Conservation (phyloP, 768 basidiomycete species). For the Tulasnella sp. region DNA sequence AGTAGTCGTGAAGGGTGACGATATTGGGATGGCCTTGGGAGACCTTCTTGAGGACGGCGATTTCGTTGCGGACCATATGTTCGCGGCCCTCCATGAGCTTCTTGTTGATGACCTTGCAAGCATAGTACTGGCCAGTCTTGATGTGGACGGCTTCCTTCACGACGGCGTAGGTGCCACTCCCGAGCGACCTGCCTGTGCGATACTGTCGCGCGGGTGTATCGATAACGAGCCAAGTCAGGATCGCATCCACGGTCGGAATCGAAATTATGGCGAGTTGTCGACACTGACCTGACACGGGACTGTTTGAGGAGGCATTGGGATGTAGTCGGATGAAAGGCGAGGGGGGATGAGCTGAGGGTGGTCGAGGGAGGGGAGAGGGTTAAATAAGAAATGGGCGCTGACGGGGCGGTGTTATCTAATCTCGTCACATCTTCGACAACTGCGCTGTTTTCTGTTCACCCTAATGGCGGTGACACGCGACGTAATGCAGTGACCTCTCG, state of each 20-base stretch:
- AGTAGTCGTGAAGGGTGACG: conserved; percentile 91
- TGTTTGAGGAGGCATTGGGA: conserved; percentile 10
- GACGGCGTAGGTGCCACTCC: conserved; percentile 89
- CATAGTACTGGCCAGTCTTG: conserved; percentile 86
- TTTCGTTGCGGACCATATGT: conserved; percentile 98
- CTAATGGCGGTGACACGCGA: no score
- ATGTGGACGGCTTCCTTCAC: conserved; percentile 93
- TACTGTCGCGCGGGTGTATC: conserved; percentile 37
- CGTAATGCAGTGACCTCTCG: no score
- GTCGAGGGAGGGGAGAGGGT: neutral
- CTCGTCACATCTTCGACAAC: no score
- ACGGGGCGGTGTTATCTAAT: no score
- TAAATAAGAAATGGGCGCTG: no score
- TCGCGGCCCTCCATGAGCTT: conserved; percentile 96
- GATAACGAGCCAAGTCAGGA: neutral
- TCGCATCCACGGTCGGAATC: neutral
- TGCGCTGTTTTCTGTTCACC: no score
- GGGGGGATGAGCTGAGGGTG: neutral
- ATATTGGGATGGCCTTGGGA: conserved; percentile 85
- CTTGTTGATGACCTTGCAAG: conserved; percentile 99
- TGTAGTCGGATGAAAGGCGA: neutral
- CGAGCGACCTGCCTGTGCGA: conserved; percentile 75
- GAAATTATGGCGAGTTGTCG: neutral
- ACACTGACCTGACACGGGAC: conserved; percentile 18
- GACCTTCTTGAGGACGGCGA: conserved; percentile 83